Evolutionary conservation across 2,329 filamentous ascomycete species (phyloP).

Genomic region (Claviceps pazoutovae): DNA sequence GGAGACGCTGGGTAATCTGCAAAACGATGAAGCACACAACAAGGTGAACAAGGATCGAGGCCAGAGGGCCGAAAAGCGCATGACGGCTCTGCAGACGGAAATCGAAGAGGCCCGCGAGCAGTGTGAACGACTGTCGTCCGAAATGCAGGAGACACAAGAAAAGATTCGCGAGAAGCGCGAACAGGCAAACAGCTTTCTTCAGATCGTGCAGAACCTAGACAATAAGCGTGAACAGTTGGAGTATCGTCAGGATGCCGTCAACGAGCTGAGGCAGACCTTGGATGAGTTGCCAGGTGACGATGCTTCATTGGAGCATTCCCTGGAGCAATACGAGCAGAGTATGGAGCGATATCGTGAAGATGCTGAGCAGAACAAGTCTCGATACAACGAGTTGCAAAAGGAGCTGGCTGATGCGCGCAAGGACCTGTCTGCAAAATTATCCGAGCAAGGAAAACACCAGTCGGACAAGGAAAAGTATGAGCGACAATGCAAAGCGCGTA

Average conservation of each 20-base stretch:
- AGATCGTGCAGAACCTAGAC: conserved; percentile 60
- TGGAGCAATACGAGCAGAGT: conserved; percentile 66
- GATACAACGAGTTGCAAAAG: conserved; percentile 51
- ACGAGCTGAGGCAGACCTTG: conserved; percentile 57
- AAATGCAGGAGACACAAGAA: conserved; percentile 46
- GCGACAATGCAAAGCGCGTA: conserved; percentile 57
- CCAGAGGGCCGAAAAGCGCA: conserved; percentile 54
- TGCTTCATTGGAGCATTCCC: conserved; percentile 53
- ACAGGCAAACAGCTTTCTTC: conserved; percentile 58
- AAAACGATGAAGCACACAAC: conserved; percentile 61
- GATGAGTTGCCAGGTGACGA: conserved; percentile 70
- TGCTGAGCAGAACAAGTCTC: conserved; percentile 44
- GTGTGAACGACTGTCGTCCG: conserved; percentile 40
- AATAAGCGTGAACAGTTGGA: conserved; percentile 63
- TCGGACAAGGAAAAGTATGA: conserved; percentile 83
- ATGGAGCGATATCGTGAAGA: conserved; percentile 53
- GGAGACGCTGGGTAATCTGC: conserved; percentile 57
- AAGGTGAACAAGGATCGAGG: conserved; percentile 78
- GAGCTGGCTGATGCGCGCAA: conserved; percentile 30
- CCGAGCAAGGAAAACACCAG: conserved; percentile 63
- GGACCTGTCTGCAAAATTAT: conserved; percentile 36
- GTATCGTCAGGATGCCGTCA: conserved; percentile 55
- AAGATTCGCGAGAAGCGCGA: conserved; percentile 54
- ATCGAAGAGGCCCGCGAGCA: conserved; percentile 48
- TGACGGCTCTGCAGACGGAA: conserved; percentile 49